A percentile compares a stretch with the other conserved stretches of the same genome.
Evolutionary conservation across 2,329 filamentous ascomycete species (phyloP).

Genomic region (Hymenoscyphus infarciens): DNA sequence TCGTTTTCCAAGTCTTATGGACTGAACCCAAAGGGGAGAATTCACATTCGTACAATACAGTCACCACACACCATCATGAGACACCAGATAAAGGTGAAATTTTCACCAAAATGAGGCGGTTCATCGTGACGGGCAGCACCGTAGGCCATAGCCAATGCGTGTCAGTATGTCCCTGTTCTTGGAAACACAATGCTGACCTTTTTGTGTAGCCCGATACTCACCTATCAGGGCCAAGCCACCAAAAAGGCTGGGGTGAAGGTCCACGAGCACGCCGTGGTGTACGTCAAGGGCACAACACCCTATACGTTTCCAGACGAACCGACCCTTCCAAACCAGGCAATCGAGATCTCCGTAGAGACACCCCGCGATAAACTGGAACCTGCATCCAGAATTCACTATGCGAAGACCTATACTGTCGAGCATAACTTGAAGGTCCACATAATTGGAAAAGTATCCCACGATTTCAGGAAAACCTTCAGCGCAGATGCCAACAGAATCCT

Average conservation of each 20-base stretch:
- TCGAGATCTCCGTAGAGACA: not conserved
- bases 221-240: not conserved
- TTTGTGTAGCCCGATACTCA: not conserved
- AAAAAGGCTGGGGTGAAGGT: not conserved
- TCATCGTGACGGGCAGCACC: not conserved
- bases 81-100: not conserved
- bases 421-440: conserved; percentile 26
- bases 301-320: not conserved
- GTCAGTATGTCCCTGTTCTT: not conserved
- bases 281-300: not conserved
- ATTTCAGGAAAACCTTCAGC: not conserved
- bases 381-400: conserved; percentile 25
- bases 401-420: conserved; percentile 29
- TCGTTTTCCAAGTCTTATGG: not conserved
- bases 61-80: not conserved
- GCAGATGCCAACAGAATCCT: not conserved
- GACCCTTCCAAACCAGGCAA: not conserved
- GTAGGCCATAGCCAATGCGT: not conserved
- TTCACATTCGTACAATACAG: not conserved
- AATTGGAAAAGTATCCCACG: conserved; percentile 14
- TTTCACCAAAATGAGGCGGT: not conserved
- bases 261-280: not conserved
- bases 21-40: not conserved
- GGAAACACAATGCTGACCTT: too few species aligned
- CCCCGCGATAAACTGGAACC: not conserved